Conservation (phyloP, 805 yeast genomes). For the Ogataea trehalophila region DNA sequence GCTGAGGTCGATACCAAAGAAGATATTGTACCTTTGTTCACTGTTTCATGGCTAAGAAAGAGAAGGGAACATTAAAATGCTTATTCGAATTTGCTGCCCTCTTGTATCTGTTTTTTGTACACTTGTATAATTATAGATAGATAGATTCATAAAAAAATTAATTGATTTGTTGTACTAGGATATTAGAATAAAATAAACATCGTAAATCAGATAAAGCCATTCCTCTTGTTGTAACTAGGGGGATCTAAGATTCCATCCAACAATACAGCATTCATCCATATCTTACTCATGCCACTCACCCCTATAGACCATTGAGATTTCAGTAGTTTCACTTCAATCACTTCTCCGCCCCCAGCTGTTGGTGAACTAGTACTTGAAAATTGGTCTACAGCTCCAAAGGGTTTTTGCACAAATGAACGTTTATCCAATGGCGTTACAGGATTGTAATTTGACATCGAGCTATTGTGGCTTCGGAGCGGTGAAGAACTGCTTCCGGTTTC, state of each 20-base stretch:
- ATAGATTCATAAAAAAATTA: no score
- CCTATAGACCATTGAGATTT: constrained; percentile 40
- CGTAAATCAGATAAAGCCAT: constrained; percentile 20
- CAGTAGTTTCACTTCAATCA: constrained; percentile 38
- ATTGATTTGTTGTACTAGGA: no score
- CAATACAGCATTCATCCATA: constrained; percentile 25
- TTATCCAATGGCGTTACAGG: no score
- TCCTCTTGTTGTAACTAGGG: constrained; percentile 16
- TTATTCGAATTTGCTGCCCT: background rate
- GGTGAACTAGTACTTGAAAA: background rate
- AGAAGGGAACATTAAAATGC: constrained; percentile 53
- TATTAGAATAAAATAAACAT: no score
- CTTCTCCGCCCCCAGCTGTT: constrained; percentile 26
- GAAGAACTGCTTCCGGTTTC: background rate
- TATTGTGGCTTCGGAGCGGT: no score
- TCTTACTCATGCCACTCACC: constrained; percentile 12
- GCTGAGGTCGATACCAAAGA: constrained; percentile 33
- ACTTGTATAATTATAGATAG: no score
- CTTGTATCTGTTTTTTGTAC: background rate
- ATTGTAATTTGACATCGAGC: no score
- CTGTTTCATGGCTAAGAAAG: constrained; percentile 50
- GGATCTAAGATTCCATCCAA: constrained; percentile 27
- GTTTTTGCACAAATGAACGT: no score
- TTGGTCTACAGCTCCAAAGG: background rate
- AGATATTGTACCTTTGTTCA: constrained; percentile 48